Base-by-base conservation (phyloP, 108 stramenopile genomes). In the Discostella stelligeroides region DNA sequence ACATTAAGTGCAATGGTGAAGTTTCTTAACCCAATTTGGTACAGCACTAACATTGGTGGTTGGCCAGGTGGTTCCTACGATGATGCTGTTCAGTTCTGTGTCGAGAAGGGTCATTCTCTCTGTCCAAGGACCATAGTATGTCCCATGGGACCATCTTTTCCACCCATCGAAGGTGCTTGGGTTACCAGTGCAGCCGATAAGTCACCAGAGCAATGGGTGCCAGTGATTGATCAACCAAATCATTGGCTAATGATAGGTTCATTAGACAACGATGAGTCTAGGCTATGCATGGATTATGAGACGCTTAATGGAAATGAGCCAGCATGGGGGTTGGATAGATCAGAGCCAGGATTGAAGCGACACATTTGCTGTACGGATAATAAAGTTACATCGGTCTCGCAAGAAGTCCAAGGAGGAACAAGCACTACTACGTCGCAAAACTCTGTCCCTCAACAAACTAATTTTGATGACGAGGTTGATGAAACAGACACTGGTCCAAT, bases 1-100 rank as follows among this genome's bases (percentile, higher is more conserved):
- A 45, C 23, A 37, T 29, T 12, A 29, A 45, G 24, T 7, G 38
- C 48, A 2, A 41, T 62, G 37, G 41, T 12, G 12, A 37, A 71
- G 43, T 13, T n/a, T 43, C 67, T 68, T 6, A 42, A 57, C n/a
- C 67, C 67, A 0, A 45, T 46, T 28, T 68, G 67, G 67, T 57
- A 61, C 48, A 39, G 45, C 38, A n/a, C 18, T 7, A 30, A 60
- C 10, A 18, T 23, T 28, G 49, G 56, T 15, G 67, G 67, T 25
- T 68, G 67, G 67, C 29, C 38, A 1, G 67, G 67, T 14, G 67
- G 67, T 1, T 57, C 67, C 0, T 41, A 68, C 15, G 21, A 25
- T 45, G 67, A 68, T 25, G 67, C 67, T n/a, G 27, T 53, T 14
- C 20, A n/a, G 42, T 68, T 68, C 56, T 68, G 67, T 24, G 50